Evolutionary conservation across 148 eudicot genomes (phyloP).

Genomic region (Talinum fruticosum): DNA sequence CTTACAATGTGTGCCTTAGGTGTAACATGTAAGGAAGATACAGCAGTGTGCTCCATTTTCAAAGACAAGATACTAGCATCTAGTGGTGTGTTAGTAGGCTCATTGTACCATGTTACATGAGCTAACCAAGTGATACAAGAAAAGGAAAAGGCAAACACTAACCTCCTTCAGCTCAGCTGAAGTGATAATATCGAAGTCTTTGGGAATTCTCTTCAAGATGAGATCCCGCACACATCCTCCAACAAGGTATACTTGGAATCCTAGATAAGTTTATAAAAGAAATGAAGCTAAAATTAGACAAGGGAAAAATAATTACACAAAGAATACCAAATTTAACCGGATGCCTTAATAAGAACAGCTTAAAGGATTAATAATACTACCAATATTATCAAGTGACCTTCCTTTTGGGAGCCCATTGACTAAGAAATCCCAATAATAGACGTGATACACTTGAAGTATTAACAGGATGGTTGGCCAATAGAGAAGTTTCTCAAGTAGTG

Average conservation of each 20-base stretch:
- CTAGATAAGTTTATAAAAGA: constrained; percentile 10
- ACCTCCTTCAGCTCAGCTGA: constrained; percentile 30
- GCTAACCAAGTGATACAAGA: neutral
- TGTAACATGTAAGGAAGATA: neutral
- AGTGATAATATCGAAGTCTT: constrained; percentile 33
- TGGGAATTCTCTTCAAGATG: constrained; percentile 30
- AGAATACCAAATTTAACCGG: neutral
- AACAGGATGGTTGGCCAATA: too few species aligned
- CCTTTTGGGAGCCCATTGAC: neutral
- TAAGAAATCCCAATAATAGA: neutral
- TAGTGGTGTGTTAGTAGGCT: neutral
- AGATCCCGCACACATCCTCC: constrained; percentile 36
- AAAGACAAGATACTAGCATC: neutral
- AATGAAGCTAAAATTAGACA: neutral
- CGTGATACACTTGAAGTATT: too few species aligned
- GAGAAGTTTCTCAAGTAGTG: too few species aligned
- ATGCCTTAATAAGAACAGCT: neutral
- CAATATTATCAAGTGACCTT: neutral
- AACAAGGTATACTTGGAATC: constrained; percentile 32
- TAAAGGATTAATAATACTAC: neutral
- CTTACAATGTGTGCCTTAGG: too few species aligned
- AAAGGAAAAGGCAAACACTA: neutral
- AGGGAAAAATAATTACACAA: neutral
- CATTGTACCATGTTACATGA: neutral
- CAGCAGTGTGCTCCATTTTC: neutral